Conservation (phyloP, 2,329 filamentous ascomycete species). For the Ceratocystis eucalypticola region DNA sequence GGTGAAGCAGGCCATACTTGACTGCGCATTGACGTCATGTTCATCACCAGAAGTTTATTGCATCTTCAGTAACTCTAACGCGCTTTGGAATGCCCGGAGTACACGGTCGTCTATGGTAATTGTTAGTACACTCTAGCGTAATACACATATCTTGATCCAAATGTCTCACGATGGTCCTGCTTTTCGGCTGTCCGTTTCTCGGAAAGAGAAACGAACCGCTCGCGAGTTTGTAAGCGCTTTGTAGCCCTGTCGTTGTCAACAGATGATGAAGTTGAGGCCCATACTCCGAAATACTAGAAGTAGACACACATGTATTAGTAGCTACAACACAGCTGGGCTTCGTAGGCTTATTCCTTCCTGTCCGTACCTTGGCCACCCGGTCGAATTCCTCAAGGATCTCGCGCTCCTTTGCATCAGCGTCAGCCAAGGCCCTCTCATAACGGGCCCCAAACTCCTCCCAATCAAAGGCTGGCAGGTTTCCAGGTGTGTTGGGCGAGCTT, state of each 20-base stretch:
- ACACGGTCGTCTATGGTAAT: constrained; percentile 32
- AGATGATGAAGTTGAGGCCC: constrained; percentile 57
- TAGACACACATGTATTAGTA: background rate
- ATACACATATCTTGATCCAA: background rate
- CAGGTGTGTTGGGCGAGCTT: constrained; percentile 34
- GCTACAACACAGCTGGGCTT: background rate
- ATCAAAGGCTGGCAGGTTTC: constrained; percentile 39
- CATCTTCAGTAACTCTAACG: constrained; percentile 39
- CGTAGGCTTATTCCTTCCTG: background rate
- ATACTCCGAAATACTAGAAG: constrained; percentile 60
- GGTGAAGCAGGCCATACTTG: background rate
- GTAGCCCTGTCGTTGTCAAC: constrained; percentile 65
- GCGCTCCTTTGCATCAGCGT: constrained; percentile 50
- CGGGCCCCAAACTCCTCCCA: constrained; percentile 64
- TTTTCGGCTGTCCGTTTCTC: constrained; percentile 60
- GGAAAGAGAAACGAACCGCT: constrained; percentile 58
- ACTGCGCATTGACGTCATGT: background rate
- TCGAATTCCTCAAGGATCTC: constrained; percentile 54
- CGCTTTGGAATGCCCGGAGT: constrained; percentile 49
- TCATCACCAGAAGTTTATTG: constrained; percentile 1
- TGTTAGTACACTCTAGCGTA: background rate
- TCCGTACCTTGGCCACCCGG: constrained; percentile 47
- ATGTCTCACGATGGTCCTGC: constrained; percentile 61
- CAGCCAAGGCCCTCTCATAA: constrained; percentile 52
- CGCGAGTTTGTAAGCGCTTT: constrained; percentile 69